phyloP scores from a whole-genome alignment of 495 filamentous ascomycete genomes.

The Annulohypoxylon stygium region DNA sequence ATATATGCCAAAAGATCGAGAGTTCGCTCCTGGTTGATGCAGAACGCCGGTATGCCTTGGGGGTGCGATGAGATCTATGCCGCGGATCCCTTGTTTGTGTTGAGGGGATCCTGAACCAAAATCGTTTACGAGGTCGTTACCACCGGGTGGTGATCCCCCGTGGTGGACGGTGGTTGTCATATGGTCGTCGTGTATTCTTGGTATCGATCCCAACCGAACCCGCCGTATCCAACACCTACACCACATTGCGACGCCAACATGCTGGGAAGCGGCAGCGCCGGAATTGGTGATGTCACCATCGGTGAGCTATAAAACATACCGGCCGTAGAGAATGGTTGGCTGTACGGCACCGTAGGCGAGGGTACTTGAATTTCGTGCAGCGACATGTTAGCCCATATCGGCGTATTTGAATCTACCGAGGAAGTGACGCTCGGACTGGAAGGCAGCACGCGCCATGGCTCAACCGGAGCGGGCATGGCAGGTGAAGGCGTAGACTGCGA shows the following conservation, averaged over 20 bases:
- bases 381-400: conserved; percentile 85
- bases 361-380: conserved; percentile 76
- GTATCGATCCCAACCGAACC: conserved; percentile 82
- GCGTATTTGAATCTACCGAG: conserved; percentile 74
- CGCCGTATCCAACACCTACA: conserved; percentile 75
- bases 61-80: conserved; percentile 48
- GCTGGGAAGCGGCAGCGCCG: conserved; percentile 87
- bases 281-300: conserved; percentile 75
- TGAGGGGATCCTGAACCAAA: conserved; percentile 29
- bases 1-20: conserved; percentile 48
- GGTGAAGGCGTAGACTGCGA: conserved; percentile 66
- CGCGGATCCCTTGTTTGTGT: conserved; percentile 42
- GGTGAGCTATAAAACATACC: conserved; percentile 72
- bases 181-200: conserved; percentile 73
- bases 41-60: conserved; percentile 58
- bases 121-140: conserved; percentile 55
- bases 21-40: conserved; percentile 57
- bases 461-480: conserved; percentile 75
- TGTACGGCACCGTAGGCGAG: conserved; percentile 83
- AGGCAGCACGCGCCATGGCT: conserved; percentile 93
- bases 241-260: conserved; percentile 89
- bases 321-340: conserved; percentile 80
- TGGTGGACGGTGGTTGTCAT: conserved; percentile 68
- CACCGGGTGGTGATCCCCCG: conserved; percentile 55
- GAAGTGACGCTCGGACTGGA: conserved; percentile 84